phyloP scores from a whole-genome alignment of 192 early-diverging fungal species.

The Dissophora ornata region DNA sequence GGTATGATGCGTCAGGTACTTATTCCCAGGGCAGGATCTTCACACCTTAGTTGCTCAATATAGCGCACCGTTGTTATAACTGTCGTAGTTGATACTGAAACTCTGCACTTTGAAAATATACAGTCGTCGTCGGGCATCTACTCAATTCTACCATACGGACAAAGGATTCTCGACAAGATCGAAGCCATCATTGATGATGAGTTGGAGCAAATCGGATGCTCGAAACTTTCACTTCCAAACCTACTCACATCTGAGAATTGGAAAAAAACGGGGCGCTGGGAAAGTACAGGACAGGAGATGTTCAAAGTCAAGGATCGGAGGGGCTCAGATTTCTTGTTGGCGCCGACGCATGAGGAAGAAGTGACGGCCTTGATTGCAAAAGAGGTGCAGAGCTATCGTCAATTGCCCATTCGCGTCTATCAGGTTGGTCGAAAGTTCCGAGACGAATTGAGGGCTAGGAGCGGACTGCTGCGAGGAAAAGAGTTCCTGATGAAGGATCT shows the following conservation, averaged over 20 bases:
- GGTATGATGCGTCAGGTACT: slow-evolving; percentile 82
- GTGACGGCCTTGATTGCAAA: slow-evolving; percentile 78
- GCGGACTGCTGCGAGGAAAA: slow-evolving; percentile 84
- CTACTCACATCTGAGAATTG: slow-evolving; percentile 76
- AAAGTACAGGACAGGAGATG: slow-evolving; percentile 73
- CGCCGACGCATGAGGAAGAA: slow-evolving; percentile 95
- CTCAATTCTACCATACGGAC: slow-evolving; percentile 83
- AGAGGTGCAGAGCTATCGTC: slow-evolving; percentile 74
- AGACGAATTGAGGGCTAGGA: slow-evolving; percentile 85
- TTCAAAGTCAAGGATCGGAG: slow-evolving; percentile 87
- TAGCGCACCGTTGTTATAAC: too few species aligned
- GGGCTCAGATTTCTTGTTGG: slow-evolving; percentile 72
- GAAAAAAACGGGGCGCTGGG: slow-evolving; percentile 85
- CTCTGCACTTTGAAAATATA: slow-evolving; percentile 25
- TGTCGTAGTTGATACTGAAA: not conserved
- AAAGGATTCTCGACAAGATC: slow-evolving; percentile 80
- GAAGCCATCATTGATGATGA: slow-evolving; percentile 85
- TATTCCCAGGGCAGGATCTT: not conserved
- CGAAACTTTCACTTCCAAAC: slow-evolving; percentile 78
- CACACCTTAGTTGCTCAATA: too few species aligned
- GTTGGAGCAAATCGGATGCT: slow-evolving; percentile 76
- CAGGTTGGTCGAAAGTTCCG: slow-evolving; percentile 90
- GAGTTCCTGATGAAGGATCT: slow-evolving; percentile 99
- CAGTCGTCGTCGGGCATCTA: slow-evolving; percentile 88
- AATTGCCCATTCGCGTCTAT: slow-evolving; percentile 87